Base-by-base conservation (phyloP, 345 rosid genomes). In the Populus ilicifolia region DNA sequence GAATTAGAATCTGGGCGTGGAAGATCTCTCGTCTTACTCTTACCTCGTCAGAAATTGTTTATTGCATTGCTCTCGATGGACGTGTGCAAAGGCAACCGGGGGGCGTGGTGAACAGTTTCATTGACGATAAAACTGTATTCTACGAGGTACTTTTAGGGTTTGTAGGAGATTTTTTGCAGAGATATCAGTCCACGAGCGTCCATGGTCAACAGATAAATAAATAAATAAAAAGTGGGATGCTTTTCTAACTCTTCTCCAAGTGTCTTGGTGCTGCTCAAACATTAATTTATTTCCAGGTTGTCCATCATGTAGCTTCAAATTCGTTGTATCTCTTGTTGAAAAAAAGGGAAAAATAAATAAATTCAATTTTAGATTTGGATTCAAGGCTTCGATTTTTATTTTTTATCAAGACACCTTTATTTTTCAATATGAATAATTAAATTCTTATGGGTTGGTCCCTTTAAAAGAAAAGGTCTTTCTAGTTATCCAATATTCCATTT, bases 1-100 rank as follows among this genome's bases (percentile, higher is more conserved):
- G 59, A 52, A 20, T 54, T 20, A 52, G 80, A 66, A 76, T 80
- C 74, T 72, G 46, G 41, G 66, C 23, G 54, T 27, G 35, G 74
- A 75, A 79, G 69, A 79, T 74, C 66, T 69, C 71, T 74, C 7
- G 18, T 38, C 6, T n/a, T 10, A 44, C 2, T 38, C 20, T 52
- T 20, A 20, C 23, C 6, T 52, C 25, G 61, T 52, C 61, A 52
- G 61, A 8, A 52, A 52, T 54, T 20, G 61, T 20, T 54, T 20
- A 20, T 18, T 54, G 23, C 9, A 20, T 54, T 54, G 25, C 61
- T 54, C 61, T 8, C 2, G 8, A 8, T 54, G 61, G 61, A 54
- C 25, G 8, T 21, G 61, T 5, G 61, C 21, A 8, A 21, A 54
- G 21, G 61, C 11, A 54, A 54, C 59, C 61, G 10, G 16, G 11